Conservation (phyloP, 1,139 yeast species). For the Hyphopichia burtonii region DNA sequence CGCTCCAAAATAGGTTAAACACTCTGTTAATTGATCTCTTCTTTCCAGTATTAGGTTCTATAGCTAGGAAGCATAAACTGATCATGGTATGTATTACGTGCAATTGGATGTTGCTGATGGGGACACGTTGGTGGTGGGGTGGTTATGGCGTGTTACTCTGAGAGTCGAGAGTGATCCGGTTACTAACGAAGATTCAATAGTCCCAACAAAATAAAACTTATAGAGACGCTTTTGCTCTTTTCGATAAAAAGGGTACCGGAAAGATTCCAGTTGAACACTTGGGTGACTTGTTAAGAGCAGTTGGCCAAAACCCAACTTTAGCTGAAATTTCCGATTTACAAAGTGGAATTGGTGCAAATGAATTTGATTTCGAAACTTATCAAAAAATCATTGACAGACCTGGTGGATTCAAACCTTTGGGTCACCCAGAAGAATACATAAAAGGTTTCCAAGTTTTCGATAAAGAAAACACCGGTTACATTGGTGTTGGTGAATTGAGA, state of each 20-base stretch:
- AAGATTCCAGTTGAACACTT: conserved; percentile 82
- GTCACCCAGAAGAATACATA: conserved; percentile 94
- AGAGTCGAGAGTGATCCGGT: too few species aligned
- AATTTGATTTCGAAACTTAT: conserved; percentile 75
- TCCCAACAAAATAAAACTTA: conserved; percentile 66
- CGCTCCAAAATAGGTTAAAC: conserved; percentile 1
- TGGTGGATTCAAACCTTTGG: conserved; percentile 84
- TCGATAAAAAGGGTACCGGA: conserved; percentile 96
- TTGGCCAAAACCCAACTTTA: conserved; percentile 96
- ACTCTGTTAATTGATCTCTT: not conserved
- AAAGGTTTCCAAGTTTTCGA: conserved; percentile 98
- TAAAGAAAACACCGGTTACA: conserved; percentile 91
- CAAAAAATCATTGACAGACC: conserved; percentile 80
- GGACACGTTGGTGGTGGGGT: too few species aligned
- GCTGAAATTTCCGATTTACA: conserved; percentile 82
- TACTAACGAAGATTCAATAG: conserved; percentile 14
- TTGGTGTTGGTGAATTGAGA: conserved; percentile 95
- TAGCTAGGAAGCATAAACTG: not conserved
- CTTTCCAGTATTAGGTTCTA: not conserved
- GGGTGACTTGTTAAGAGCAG: conserved; percentile 93
- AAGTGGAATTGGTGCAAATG: conserved; percentile 40
- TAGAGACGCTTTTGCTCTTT: conserved; percentile 95
- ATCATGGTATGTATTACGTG: not conserved
- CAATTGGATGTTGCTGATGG: not conserved
- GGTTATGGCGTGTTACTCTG: too few species aligned